These are phyloP conservation scores for Fusarium domesticum DNA, from an alignment of 2,329 filamentous ascomycete species.

Conservation along the genomic window DNA sequence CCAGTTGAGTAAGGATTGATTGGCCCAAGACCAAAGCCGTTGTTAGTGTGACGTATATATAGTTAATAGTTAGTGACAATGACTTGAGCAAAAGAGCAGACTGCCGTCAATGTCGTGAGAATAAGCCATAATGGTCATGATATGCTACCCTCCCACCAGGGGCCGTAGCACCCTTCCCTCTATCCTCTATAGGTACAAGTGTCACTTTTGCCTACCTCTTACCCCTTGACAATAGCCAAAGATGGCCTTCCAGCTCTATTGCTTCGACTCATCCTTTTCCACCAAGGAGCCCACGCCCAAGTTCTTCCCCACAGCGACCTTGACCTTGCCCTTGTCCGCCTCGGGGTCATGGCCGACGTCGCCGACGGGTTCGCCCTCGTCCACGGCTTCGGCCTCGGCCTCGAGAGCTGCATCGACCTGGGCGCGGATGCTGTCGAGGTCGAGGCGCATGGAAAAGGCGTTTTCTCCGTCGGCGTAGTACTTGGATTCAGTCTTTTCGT, in stretches of 20 bases:
- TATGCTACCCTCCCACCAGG: conserved; percentile 2
- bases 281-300: conserved; percentile 77
- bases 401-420: conserved; percentile 40
- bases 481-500: conserved; percentile 80
- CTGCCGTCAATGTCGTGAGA: conserved; percentile 9
- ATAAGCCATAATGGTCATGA: conserved; percentile 10
- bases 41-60: too few species aligned
- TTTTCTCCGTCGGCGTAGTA: conserved; percentile 99
- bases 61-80: not conserved
- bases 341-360: conserved; percentile 55
- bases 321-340: conserved; percentile 59
- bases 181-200: conserved; percentile 27
- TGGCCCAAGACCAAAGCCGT: too few species aligned
- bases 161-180: conserved; percentile 17
- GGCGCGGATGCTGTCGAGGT: conserved; percentile 62
- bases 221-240: not conserved
- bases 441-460: conserved; percentile 89
- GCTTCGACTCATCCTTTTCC: conserved; percentile 61
- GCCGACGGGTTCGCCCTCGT: conserved; percentile 71
- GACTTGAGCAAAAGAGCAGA: not conserved
- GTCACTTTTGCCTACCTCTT: not conserved
- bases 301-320: conserved; percentile 78
- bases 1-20: too few species aligned
- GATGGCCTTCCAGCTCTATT: conserved; percentile 8
- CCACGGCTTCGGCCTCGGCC: conserved; percentile 36